Percentiles rank a stretch among this genome's conserved stretches.
These are phyloP conservation scores for Trematosphaeria pertusa DNA, from an alignment of 2,329 filamentous ascomycete genomes.

Conservation along the genomic window DNA sequence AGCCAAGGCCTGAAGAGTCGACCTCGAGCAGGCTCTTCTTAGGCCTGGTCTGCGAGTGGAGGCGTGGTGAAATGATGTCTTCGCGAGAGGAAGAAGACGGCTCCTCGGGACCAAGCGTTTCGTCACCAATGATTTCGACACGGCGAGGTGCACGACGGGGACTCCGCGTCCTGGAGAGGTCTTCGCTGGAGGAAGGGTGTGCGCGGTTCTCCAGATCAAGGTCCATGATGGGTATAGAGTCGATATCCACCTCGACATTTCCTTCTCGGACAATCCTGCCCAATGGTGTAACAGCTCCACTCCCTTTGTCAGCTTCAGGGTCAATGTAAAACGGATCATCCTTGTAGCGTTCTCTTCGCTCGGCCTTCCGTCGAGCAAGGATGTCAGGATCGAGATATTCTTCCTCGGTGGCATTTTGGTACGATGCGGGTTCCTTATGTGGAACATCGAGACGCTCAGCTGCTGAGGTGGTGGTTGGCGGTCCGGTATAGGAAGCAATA, in stretches of 20 bases:
- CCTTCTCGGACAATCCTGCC: conserved; percentile 73
- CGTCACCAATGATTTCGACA: conserved; percentile 56
- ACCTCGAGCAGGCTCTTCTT: conserved; percentile 80
- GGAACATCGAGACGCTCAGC: conserved; percentile 52
- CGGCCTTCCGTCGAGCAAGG: conserved; percentile 74
- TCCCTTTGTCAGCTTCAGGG: conserved; percentile 54
- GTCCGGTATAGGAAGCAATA: conserved; percentile 30
- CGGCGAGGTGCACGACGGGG: conserved; percentile 43
- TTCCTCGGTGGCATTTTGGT: conserved; percentile 55
- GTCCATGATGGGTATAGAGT: conserved; percentile 95
- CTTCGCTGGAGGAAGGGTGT: conserved; percentile 25
- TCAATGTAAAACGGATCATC: conserved; percentile 97
- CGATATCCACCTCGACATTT: conserved; percentile 84
- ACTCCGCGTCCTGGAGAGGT: conserved; percentile 30
- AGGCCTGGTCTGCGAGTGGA: conserved; percentile 27
- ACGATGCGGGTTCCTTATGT: conserved; percentile 47
- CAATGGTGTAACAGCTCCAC: conserved; percentile 75
- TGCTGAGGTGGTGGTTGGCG: conserved; percentile 42
- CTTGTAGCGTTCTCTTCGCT: conserved; percentile 80
- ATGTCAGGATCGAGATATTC: conserved; percentile 75
- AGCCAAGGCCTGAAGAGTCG: conserved; percentile 81
- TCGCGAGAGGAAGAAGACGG: conserved; percentile 30
- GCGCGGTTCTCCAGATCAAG: conserved; percentile 69
- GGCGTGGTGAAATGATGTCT: conserved; percentile 36
- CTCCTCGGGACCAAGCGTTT: conserved; percentile 53